Base-by-base conservation (phyloP, 805 yeast genomes). In the Saturnispora ahearnii region DNA sequence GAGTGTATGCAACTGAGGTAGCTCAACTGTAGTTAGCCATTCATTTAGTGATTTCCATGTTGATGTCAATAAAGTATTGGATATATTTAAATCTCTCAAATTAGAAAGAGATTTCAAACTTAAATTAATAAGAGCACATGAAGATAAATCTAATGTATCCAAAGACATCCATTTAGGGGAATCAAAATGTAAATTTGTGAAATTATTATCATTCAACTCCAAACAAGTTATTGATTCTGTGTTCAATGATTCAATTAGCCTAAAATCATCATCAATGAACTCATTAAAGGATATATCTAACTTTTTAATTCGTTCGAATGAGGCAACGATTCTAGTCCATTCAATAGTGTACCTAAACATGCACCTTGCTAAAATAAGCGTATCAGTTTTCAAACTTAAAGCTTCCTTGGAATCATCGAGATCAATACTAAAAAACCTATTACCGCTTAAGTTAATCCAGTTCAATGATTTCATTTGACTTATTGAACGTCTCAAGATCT, bases 401-500 rank as follows among this genome's bases (percentile, higher is more conserved):
- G 10, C 18, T 28, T 38, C 37, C 1, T 12, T 15, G 28, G 57
- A 29, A 30, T 38, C 45, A 15, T 11, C n/a, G 1, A 7, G 24
- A 2, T n/a, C 45, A n/a, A 52, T 50, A 41, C 28, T 46, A 10
- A 46, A 32, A 42, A 79, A 70, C 46, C 73, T 58, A 55, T 79
- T 80, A 0, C 86, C 86, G 50, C 78, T 81, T 41, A 85, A 56
- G 40, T 74, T 71, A 31, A 87, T 55, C 24, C 36, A 37, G 5
- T 21, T 18, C 21, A 45, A 30, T 15, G 30, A 21, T 21, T 60
- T 59, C 38, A 87, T 62, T 44, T 84, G 62, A 60, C 87, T 84
- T 4, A 45, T 21, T 13, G 43, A 41, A 5, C 29, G 24, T 12
- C 7, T 37, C 2, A 37, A 5, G 13, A 29, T n/a, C 7, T 28